Percentiles rank a stretch among this genome's conserved stretches.
These are phyloP conservation scores for Hemileccinum impolitum DNA, from an alignment of 768 basidiomycete species.

Conservation along the genomic window DNA sequence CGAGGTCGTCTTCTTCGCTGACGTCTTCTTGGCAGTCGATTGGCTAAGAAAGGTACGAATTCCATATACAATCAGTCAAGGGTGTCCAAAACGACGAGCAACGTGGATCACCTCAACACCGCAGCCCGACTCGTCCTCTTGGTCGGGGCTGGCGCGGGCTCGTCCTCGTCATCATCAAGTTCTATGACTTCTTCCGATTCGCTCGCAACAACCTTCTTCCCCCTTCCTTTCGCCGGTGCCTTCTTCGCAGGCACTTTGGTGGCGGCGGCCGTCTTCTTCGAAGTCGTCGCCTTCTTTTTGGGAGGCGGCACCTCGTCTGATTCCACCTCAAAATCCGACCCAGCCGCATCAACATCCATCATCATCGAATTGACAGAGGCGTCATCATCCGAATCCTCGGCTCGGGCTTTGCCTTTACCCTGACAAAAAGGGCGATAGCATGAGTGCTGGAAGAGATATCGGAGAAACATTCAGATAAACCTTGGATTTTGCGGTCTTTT, in stretches of 20 bases:
- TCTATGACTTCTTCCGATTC: slow-evolving; percentile 54
- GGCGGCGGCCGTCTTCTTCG: slow-evolving; percentile 21
- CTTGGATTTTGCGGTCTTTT: slow-evolving; percentile 42
- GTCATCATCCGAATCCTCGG: slow-evolving; percentile 49
- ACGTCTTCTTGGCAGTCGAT: slow-evolving; percentile 47
- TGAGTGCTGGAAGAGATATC: neutral
- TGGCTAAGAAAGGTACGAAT: slow-evolving; percentile 24
- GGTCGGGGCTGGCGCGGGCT: slow-evolving; percentile 38
- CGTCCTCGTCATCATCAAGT: slow-evolving; percentile 46
- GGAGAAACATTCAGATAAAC: slow-evolving; percentile 26
- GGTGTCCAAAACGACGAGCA: slow-evolving; percentile 27
- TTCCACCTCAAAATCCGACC: slow-evolving; percentile 46
- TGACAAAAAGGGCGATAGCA: slow-evolving; percentile 17
- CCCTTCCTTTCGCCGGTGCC: slow-evolving; percentile 46
- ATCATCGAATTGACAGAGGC: slow-evolving; percentile 66
- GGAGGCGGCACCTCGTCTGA: slow-evolving; percentile 44
- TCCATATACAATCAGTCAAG: slow-evolving; percentile 5
- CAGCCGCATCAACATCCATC: slow-evolving; percentile 65
- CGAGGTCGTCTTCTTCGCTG: slow-evolving; percentile 44
- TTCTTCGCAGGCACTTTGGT: slow-evolving; percentile 42
- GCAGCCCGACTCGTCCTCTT: slow-evolving; percentile 66
- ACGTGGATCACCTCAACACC: slow-evolving; percentile 52
- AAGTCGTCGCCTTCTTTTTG: slow-evolving; percentile 41
- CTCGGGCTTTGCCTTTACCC: slow-evolving; percentile 52
- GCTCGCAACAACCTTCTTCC: slow-evolving; percentile 51